Evolutionary conservation across 331 rosid species (phyloP), one percentile per base, ranked within the genome.

Genomic region (Telfairia occidentalis): DNA sequence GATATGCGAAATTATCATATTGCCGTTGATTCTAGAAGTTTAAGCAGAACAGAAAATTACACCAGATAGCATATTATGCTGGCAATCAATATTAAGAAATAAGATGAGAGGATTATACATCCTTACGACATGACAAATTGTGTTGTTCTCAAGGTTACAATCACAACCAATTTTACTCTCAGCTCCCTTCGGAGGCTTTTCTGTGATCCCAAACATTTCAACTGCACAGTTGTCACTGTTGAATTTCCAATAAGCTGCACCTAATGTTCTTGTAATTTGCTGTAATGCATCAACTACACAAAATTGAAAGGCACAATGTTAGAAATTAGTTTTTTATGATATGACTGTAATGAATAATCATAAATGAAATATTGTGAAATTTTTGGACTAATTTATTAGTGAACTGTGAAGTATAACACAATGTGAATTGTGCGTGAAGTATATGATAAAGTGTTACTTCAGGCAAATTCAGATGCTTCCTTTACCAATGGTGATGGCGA

Each of bases 91-190:
- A 19, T 76, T 48, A 19, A 43, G 42, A 32, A 15, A 60, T 6
- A 52, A 73, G 81, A 83, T 76, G 76, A 78, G 34, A 78, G 61
- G 75, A 78, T 72, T 81, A 34, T 90, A 93, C 96, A 90, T 87
- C 80, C 30, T 84, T 80, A 84, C 80, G 54, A 89, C 92, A 76
- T 93, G 98, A 81, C 96, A 90, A 78, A 63, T 75, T 12, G 83
- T 77, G 42, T 30, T 37, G 52, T 83, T 79, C 74, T 81, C 81
- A 9, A 49, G 5, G 76, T 34, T 9, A 66, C 83, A 84, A 35
- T 84, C 82, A 55, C 87, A 86, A 23, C 1, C 61, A 50, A 80
- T 38, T 11, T 8, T 77, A 30, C 65, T 21, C 18, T 66, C 75
- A 32, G 87, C 28, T 75, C 71, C 81, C 63, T 12, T 23, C 0